Conservation (phyloP, 345 rosid genomes). For the Isatis tinctoria region DNA sequence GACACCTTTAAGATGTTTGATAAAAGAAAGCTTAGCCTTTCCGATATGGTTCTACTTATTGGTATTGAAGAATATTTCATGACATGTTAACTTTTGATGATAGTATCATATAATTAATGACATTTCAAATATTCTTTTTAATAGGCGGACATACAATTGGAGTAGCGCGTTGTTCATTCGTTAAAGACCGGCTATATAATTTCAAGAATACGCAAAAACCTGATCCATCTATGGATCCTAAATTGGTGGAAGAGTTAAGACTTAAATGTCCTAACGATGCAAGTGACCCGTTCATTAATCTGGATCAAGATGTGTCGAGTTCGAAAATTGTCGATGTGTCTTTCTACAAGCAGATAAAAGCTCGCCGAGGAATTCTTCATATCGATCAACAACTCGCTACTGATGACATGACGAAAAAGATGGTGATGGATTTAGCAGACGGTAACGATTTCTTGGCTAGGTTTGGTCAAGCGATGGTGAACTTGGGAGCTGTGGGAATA, state of each 20-base stretch:
- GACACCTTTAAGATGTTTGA: slow-evolving; percentile 26
- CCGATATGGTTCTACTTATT: slow-evolving; percentile 57
- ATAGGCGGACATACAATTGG: slow-evolving; percentile 59
- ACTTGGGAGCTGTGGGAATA: slow-evolving; percentile 38
- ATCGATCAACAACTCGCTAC: slow-evolving; percentile 49
- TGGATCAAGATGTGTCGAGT: slow-evolving; percentile 43
- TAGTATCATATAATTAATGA: neutral
- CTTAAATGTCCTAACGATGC: slow-evolving; percentile 31
- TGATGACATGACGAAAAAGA: slow-evolving; percentile 29
- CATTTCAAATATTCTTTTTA: neutral
- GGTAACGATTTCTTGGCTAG: slow-evolving; percentile 28
- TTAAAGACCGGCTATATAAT: slow-evolving; percentile 39
- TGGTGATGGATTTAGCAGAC: slow-evolving; percentile 30
- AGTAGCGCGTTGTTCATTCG: slow-evolving; percentile 41
- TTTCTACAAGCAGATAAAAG: slow-evolving; percentile 40
- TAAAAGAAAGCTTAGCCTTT: slow-evolving; percentile 31
- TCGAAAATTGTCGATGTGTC: slow-evolving; percentile 46
- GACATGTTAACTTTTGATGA: neutral
- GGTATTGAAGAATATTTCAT: slow-evolving; percentile 29
- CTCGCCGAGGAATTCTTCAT: slow-evolving; percentile 40
- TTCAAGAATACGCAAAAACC: slow-evolving; percentile 29
- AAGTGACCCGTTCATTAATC: slow-evolving; percentile 20
- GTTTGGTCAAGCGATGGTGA: slow-evolving; percentile 60
- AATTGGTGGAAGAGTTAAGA: slow-evolving; percentile 22
- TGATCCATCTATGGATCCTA: slow-evolving; percentile 41